These are phyloP conservation scores for Aaosphaeria pasadenensis DNA, from an alignment of 2,329 filamentous ascomycete species.

Conservation along the genomic window DNA sequence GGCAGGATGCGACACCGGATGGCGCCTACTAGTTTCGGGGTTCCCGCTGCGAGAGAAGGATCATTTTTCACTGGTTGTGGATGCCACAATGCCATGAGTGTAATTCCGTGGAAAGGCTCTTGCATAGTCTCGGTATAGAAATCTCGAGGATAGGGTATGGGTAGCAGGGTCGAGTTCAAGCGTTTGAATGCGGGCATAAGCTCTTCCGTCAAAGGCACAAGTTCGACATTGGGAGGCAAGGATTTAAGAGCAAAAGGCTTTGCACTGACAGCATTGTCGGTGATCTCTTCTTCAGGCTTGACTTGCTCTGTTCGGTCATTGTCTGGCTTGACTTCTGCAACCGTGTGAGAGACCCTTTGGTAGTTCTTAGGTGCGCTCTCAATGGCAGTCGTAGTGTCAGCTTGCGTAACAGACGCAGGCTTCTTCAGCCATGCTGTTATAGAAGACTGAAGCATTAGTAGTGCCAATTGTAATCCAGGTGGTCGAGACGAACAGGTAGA, in stretches of 20 bases:
- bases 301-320: too few relatives aligned
- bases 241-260: constrained; percentile 25
- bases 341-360: too few relatives aligned
- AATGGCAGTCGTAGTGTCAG: too few relatives aligned
- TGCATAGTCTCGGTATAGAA: constrained; percentile 61
- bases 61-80: constrained; percentile 14
- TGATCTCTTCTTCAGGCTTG: too few relatives aligned
- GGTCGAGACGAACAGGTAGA: not conserved
- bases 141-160: constrained; percentile 58
- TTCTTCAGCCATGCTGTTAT: constrained; percentile 48
- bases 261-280: constrained; percentile 5
- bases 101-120: constrained; percentile 53
- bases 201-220: constrained; percentile 51
- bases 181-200: constrained; percentile 57
- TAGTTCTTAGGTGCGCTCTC: too few relatives aligned
- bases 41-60: constrained; percentile 5
- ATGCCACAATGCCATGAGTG: constrained; percentile 59
- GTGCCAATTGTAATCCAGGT: not conserved
- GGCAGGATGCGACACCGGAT: constrained; percentile 47
- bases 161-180: constrained; percentile 57
- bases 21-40: constrained; percentile 43
- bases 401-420: constrained; percentile 29
- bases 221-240: constrained; percentile 49
- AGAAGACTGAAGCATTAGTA: constrained; percentile 45
- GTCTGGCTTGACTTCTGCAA: too few relatives aligned